phyloP scores from a whole-genome alignment of 768 basidiomycete species.

The Mycena latifolia region DNA sequence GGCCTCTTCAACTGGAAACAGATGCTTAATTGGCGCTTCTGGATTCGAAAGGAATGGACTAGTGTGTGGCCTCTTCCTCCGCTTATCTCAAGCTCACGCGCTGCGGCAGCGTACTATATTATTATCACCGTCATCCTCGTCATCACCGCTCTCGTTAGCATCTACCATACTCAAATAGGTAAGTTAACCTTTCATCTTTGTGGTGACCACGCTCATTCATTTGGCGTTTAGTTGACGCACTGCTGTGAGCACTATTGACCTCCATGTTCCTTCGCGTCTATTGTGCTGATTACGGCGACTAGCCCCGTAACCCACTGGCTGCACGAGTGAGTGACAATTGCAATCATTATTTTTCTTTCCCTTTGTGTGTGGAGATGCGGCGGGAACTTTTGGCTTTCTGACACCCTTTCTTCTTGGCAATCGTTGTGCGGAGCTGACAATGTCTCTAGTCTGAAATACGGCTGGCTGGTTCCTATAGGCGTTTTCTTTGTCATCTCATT shows the following conservation, averaged over 20 bases:
- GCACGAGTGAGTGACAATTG: slow-evolving; percentile 59
- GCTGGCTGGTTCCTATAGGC: slow-evolving; percentile 85
- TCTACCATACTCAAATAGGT: slow-evolving; percentile 76
- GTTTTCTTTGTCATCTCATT: slow-evolving; percentile 89
- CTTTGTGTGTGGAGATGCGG: too few species aligned
- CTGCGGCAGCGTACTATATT: slow-evolving; percentile 69
- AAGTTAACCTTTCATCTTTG: not conserved
- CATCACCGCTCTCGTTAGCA: slow-evolving; percentile 59
- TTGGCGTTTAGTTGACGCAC: slow-evolving; percentile 59
- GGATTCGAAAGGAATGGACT: slow-evolving; percentile 68
- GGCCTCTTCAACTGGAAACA: slow-evolving; percentile 61
- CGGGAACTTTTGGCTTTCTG: too few species aligned
- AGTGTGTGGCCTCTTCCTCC: slow-evolving; percentile 53
- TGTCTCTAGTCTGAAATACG: slow-evolving; percentile 58
- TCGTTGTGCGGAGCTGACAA: too few species aligned
- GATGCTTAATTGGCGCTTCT: slow-evolving; percentile 59
- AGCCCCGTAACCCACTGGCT: slow-evolving; percentile 73
- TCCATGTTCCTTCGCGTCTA: too few species aligned
- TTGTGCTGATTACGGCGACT: not conserved
- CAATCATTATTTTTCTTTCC: too few species aligned
- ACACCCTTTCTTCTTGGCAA: too few species aligned
- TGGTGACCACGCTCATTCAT: not conserved
- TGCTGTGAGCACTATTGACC: slow-evolving; percentile 47
- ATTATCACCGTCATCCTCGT: slow-evolving; percentile 57
- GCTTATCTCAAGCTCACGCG: too few species aligned